Evolutionary conservation across 441 rosid species (phyloP).

Genomic region (Erodium moschatum): DNA sequence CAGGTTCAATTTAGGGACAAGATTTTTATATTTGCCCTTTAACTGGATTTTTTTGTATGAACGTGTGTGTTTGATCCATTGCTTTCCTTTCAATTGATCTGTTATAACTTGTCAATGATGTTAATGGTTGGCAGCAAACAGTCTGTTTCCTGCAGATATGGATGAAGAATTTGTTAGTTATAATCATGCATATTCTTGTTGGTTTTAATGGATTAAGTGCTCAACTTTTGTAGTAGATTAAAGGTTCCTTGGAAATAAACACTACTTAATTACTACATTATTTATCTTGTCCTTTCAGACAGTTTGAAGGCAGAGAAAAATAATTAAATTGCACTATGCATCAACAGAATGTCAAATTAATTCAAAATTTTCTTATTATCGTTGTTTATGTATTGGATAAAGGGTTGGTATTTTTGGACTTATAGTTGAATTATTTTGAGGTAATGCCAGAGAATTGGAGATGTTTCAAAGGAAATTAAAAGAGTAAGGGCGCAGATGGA

Average conservation of each 20-base stretch:
- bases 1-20: background rate
- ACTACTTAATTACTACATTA: background rate
- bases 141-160: background rate
- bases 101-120: background rate
- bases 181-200: background rate
- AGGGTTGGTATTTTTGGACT: background rate
- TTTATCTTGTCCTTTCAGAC: background rate
- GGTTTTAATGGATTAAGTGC: background rate
- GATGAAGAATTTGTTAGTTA: background rate
- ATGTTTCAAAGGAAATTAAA: conserved; percentile 82
- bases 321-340: background rate
- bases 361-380: background rate
- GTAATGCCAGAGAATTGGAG: conserved; percentile 58
- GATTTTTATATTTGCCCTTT: background rate
- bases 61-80: background rate
- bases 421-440: conserved; percentile 1
- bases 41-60: background rate
- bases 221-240: background rate
- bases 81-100: background rate
- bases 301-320: background rate
- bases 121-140: background rate
- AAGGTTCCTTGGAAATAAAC: background rate
- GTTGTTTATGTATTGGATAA: background rate
- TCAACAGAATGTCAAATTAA: background rate
- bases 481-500: conserved; percentile 93